A percentile compares a stretch with the other conserved stretches of the same genome.
Conservation (phyloP, 2,329 filamentous ascomycete species). For the Pyricularia sp. region DNA sequence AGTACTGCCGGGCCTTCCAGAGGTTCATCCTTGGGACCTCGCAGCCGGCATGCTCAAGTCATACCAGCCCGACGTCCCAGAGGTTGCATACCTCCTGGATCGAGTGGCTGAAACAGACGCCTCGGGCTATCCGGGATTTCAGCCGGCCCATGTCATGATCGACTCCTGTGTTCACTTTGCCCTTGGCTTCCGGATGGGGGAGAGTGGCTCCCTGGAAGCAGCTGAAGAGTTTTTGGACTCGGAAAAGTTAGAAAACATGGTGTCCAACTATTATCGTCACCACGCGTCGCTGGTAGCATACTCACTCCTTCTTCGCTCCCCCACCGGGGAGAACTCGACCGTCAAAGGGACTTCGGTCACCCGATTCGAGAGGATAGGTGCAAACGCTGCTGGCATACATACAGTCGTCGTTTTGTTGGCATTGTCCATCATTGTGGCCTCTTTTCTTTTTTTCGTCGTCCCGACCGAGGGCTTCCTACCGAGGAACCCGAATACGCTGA, state of each 20-base stretch:
- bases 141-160: slow-evolving; percentile 12
- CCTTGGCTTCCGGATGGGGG: slow-evolving; percentile 14
- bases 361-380: slow-evolving; percentile 17
- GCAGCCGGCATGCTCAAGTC: slow-evolving; percentile 14
- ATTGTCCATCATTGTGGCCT: slow-evolving; percentile 13
- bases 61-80: slow-evolving; percentile 2
- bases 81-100: neutral
- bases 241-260: slow-evolving; percentile 13
- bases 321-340: slow-evolving; percentile 6
- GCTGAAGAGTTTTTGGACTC: slow-evolving; percentile 14
- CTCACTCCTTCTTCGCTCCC: slow-evolving; percentile 12
- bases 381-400: slow-evolving; percentile 17
- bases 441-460: slow-evolving; percentile 11
- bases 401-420: slow-evolving; percentile 17
- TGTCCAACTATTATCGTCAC: slow-evolving; percentile 19
- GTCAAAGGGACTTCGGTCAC: slow-evolving; percentile 11
- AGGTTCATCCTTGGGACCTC: slow-evolving; percentile 14
- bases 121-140: neutral
- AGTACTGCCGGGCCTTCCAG: slow-evolving; percentile 7
- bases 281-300: slow-evolving; percentile 20
- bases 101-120: neutral
- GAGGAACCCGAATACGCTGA: slow-evolving; percentile 19
- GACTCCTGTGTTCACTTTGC: slow-evolving; percentile 21
- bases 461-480: slow-evolving; percentile 22
- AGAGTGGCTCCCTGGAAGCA: slow-evolving; percentile 8